Percentiles rank a stretch among this genome's conserved stretches.
Conservation (phyloP, 306 rosid species). For the Inga laurina region DNA sequence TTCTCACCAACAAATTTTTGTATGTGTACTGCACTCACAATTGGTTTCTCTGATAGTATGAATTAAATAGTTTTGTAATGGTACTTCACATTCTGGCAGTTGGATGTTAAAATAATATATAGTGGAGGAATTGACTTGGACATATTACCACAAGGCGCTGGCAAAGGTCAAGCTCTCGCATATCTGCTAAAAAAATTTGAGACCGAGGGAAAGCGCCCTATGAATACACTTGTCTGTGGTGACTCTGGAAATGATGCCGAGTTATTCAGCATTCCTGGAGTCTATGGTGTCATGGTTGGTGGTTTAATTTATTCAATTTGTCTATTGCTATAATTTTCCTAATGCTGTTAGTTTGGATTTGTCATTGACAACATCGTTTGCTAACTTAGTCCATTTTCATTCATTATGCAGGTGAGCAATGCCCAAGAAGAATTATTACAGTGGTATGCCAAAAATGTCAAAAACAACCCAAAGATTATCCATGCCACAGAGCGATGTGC, state of each 20-base stretch:
- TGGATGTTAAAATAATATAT: conserved; percentile 94
- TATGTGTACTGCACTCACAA: background rate
- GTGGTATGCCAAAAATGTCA: conserved; percentile 88
- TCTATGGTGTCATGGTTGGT: conserved; percentile 93
- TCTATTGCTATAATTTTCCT: conserved; percentile 15
- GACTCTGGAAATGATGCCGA: conserved; percentile 99
- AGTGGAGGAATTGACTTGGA: conserved; percentile 98
- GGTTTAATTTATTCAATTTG: conserved; percentile 38
- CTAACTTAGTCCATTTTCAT: conserved; percentile 24
- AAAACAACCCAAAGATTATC: conserved; percentile 74
- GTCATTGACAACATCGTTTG: conserved; percentile 7
- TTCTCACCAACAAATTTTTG: background rate
- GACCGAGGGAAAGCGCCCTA: conserved; percentile 66
- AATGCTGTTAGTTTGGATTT: background rate
- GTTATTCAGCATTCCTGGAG: conserved; percentile 89
- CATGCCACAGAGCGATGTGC: conserved; percentile 97
- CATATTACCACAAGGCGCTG: conserved; percentile 91
- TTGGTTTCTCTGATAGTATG: conserved; percentile 2
- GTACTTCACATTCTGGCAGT: conserved; percentile 52
- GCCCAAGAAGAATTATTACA: conserved; percentile 96
- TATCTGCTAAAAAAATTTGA: conserved; percentile 82
- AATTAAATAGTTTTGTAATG: conserved; percentile 16
- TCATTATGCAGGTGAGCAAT: conserved; percentile 78
- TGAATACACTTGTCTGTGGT: conserved; percentile 88
- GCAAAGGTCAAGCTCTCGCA: conserved; percentile 99